Evolutionary conservation across 129 eudicot genomes (phyloP), one percentile per base, ranked within the genome.

Genomic region (Chrysanthemum seticuspe): DNA sequence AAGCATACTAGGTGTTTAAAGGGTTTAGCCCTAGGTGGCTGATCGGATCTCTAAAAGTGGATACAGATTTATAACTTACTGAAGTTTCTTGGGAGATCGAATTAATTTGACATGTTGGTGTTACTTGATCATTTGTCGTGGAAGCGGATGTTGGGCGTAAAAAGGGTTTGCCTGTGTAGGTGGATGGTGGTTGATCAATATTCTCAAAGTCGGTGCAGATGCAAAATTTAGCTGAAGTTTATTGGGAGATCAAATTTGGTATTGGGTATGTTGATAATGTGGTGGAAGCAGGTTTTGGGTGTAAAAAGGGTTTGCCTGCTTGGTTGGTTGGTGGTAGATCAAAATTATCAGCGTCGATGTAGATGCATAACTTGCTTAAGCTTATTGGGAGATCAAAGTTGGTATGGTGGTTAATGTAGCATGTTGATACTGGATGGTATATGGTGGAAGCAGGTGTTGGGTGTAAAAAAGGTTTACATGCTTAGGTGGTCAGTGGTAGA

Each of bases 401-500:
- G 66, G 65, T 19, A 71, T 71, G 58, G 66, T 12, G 63, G 34
- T 53, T 67, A 10, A 25, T 13, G 48, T 13, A 48, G 3, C 60
- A 25, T 54, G 23, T 51, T 13, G 47, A 14, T 51, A 1, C 61
- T 50, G 73, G 71, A 12, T 50, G 14, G 7, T 68, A 50, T 14
- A 3, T 51, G 0, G 47, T 21, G 73, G 40, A 68, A 68, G 61
- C 73, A 68, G 60, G n/a, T 15, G 18, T 10, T 51, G 2, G 73
- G 60, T 68, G 15, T 50, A 25, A 50, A 13, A 25, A 49, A 14
- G 60, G 40, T 49, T 49, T 49, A 62, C 75, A 68, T 72, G 85
- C 56, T 72, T 60, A 21, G 61, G 72, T 50, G 82, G 62, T 70
- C 63, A 79, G 74, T 77, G 58, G 78, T 57, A 53, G 73, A 73